Base-by-base conservation (phyloP, 306 rosid species). In the Quercus suber region DNA sequence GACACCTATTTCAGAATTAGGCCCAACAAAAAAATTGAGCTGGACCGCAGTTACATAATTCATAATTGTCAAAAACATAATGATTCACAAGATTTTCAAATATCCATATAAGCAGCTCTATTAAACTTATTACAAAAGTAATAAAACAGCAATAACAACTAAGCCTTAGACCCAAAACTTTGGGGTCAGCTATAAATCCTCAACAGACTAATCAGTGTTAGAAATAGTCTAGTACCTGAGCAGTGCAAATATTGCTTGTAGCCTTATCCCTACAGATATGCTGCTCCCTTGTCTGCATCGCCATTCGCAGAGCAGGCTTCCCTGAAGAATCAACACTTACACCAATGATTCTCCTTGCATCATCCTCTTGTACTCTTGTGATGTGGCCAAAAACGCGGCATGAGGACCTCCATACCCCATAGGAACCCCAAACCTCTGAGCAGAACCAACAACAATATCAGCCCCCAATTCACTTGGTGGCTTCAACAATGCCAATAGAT, bases 361-460 rank as follows among this genome's bases (percentile, higher is more conserved):
- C 99, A 96, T 90, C 88, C 99, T 90, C 94, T 96, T 96, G 82
- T 96, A 96, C 82, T 96, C 99, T 81, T 91, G 97, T 9, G 99
- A 96, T 19, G 99, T 96, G 43, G 99, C 99, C 82, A 96, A 52
- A 76, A 96, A 93, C 23, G 97, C 98, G 0, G 99, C 99, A 89
- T 96, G 99, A 78, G 99, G 99, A 67, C 99, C 99, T 70, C 99
- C 99, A 85, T 96, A 96, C 51, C 99, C 99, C 99, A 96, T 96
- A 1, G 99, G 99, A 76, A 96, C 99, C 18, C 99, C 99, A 41
- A 96, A 96, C 82, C 99, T 84, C 79, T 96, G 98, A 18, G 98
- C 97, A 1, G 98, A 91, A 8, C 99, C 99, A 76, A 96, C 99
- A 72, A 96, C 99, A 61, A 96, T 96, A 86, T 96, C 98, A 0